Percentiles rank a stretch among this genome's conserved stretches.
These are phyloP conservation scores for Salix brachista DNA, from an alignment of 345 rosid genomes.

Conservation along the genomic window DNA sequence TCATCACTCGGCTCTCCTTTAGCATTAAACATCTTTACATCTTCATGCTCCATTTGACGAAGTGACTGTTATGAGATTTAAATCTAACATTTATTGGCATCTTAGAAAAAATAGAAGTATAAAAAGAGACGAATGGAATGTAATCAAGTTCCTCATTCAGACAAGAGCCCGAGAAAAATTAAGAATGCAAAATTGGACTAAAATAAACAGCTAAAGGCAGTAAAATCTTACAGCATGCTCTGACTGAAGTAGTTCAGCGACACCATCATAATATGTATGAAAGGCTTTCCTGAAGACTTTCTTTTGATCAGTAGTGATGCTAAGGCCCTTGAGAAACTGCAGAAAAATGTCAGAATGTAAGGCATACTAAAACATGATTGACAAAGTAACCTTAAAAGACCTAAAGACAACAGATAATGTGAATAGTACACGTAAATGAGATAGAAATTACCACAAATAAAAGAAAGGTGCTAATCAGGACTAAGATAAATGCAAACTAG, in stretches of 20 bases:
- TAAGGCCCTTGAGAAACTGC: conserved; percentile 78
- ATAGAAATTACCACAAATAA: neutral
- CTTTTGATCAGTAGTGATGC: conserved; percentile 81
- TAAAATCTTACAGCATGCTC: conserved; percentile 77
- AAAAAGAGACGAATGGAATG: neutral
- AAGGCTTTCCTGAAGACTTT: conserved; percentile 75
- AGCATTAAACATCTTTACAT: conserved; percentile 81
- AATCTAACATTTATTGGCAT: conserved; percentile 6
- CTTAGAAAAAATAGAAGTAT: neutral
- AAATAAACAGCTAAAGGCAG: neutral
- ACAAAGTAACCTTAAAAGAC: neutral
- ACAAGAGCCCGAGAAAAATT: neutral
- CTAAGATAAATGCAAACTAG: neutral
- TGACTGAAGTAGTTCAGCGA: conserved; percentile 76
- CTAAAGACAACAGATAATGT: neutral
- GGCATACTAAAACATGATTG: neutral
- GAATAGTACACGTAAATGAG: neutral
- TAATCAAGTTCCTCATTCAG: neutral
- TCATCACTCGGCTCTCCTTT: conserved; percentile 98
- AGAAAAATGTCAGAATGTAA: conserved; percentile 31
- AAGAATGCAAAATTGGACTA: neutral
- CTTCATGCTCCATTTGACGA: conserved; percentile 96
- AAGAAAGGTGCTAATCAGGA: neutral
- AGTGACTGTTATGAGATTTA: conserved; percentile 51
- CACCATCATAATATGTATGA: conserved; percentile 74